Evolutionary conservation across 1,139 yeast genomes (phyloP), one percentile per base, ranked within the genome.

Genomic region (Suhomyces taliae): DNA sequence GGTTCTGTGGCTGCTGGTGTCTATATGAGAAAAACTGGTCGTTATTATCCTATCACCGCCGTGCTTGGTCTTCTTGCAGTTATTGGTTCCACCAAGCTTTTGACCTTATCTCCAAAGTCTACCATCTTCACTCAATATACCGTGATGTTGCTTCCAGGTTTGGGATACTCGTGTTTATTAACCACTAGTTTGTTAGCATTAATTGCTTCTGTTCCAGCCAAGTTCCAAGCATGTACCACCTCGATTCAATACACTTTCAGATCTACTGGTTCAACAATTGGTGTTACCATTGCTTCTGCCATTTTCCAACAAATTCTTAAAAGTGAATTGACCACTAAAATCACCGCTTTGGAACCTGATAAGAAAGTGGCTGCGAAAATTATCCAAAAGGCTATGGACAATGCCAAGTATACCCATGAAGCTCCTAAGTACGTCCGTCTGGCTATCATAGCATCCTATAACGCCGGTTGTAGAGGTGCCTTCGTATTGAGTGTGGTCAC

Each of bases 1-100:
- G 95, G 95, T 1, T 85, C 91, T 0, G 70, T 87, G 27, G 79
- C 82, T 15, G 79, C 90, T 10, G 95, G 95, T 1, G 49, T 74
- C 40, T 83, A 83, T 64, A 85, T 87, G 88, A 81, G 76, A 52
- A 64, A 60, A 36, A 85, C 91, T 1, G 95, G 95, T 5, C 77
- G 74, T 43, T 87, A 87, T 66, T 82, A 80, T 63, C 64, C 61
- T 33, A 69, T 85, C 48, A 70, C 79, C 3, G 59, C 81, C 0
- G 12, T 64, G 1, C 68, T 81, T 11, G 80, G 85, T 3, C 27
- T 76, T 0, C 32, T 79, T 6, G 62, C 80, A 7, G 57, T 80
- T 0, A 39, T 74, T 8, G 90, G 90, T 4, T 65, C 72, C 32
- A 44, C 69, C 8, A 67, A 72, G 48, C 64, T 81, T 19, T 61